A percentile compares a stretch with the other conserved stretches of the same genome.
Conservation (phyloP, 352 stramenopile species). For the Phytophthora pisi region DNA sequence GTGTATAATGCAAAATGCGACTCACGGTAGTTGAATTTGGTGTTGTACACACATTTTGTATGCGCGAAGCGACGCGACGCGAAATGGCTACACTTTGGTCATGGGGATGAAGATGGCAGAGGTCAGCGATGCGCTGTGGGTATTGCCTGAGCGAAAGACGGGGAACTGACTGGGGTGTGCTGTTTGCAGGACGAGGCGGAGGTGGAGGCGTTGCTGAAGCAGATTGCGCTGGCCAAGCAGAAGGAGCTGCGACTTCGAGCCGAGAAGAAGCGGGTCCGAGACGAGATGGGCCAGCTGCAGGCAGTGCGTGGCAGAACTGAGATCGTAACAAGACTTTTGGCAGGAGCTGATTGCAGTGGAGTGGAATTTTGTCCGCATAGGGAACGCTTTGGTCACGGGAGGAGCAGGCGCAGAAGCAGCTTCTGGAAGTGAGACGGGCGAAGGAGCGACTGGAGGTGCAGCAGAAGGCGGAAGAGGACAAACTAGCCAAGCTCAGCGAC, state of each 20-base stretch:
- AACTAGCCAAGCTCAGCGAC: conserved; percentile 37
- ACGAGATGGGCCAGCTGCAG: conserved; percentile 53
- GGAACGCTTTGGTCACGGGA: conserved; percentile 56
- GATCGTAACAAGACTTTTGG: too few relatives aligned
- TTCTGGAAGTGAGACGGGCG: conserved; percentile 42
- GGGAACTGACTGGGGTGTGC: neutral
- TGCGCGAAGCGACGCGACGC: conserved; percentile 5
- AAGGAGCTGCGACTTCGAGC: conserved; percentile 65
- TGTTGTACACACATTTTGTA: neutral
- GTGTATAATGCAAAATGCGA: neutral
- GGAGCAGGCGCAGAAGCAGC: conserved; percentile 48
- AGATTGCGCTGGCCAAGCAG: conserved; percentile 63
- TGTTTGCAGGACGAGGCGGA: conserved; percentile 42
- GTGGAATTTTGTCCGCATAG: conserved; percentile 14
- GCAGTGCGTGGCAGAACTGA: conserved; percentile 26
- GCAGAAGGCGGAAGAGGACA: conserved; percentile 41
- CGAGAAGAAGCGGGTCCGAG: conserved; percentile 72
- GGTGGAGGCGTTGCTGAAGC: conserved; percentile 59
- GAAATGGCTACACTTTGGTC: conserved; percentile 23
- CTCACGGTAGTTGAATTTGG: conserved; percentile 7
- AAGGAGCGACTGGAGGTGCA: conserved; percentile 38
- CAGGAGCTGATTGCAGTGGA: neutral
- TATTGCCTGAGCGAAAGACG: neutral
- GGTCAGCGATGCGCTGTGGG: neutral
- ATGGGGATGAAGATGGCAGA: conserved; percentile 18